Conservation (phyloP, 805 yeast species). For the Teunomyces pallodes region DNA sequence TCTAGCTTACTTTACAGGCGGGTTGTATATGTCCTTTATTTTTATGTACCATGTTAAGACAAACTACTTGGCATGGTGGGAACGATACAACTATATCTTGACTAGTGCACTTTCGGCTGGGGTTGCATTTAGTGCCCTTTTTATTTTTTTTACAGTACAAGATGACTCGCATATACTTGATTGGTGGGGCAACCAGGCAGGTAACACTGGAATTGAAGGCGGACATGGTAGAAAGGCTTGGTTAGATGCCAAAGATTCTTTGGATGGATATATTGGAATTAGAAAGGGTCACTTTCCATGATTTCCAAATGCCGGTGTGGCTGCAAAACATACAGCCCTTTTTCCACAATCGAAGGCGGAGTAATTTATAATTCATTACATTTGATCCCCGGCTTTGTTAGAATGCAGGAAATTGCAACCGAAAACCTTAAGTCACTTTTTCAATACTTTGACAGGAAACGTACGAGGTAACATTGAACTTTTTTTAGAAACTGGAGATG, state of each 20-base stretch:
- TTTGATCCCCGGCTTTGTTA: neutral
- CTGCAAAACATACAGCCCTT: neutral
- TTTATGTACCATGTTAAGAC: constrained; percentile 9
- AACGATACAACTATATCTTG: constrained; percentile 12
- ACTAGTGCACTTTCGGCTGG: constrained; percentile 11
- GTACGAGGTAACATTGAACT: neutral
- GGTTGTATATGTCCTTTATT: constrained; percentile 6
- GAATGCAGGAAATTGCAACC: neutral
- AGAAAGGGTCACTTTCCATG: constrained; percentile 29
- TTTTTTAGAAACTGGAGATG: neutral
- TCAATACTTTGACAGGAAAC: neutral
- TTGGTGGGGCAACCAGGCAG: constrained; percentile 25
- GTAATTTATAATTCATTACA: neutral
- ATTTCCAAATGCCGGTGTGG: neutral
- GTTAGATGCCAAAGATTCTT: constrained; percentile 21
- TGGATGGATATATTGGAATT: constrained; percentile 32
- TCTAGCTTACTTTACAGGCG: constrained; percentile 10
- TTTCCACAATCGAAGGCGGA: neutral
- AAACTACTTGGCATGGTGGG: constrained; percentile 9
- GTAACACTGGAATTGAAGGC: constrained; percentile 16
- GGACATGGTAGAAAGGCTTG: constrained; percentile 18
- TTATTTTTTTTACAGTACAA: constrained; percentile 12
- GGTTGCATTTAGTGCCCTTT: constrained; percentile 14
- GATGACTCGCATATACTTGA: constrained; percentile 8
- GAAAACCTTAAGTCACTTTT: neutral